A percentile compares a stretch with the other conserved stretches of the same genome.
These are phyloP conservation scores for Malus asiatica DNA, from an alignment of 306 rosid species.

Conservation along the genomic window DNA sequence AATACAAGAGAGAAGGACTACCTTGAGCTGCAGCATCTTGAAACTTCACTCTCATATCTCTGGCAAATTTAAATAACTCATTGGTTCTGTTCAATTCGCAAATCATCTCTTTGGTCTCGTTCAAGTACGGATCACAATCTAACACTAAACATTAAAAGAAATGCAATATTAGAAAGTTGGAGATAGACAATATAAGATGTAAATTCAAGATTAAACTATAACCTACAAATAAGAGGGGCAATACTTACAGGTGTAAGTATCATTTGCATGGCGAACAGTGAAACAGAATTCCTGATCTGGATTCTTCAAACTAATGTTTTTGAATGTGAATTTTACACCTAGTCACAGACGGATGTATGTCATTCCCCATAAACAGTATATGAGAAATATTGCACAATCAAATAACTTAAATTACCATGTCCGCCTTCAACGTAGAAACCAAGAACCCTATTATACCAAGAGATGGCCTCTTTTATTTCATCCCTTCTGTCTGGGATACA, in stretches of 20 bases:
- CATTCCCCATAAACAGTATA: slow-evolving; percentile 9
- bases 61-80: slow-evolving; percentile 72
- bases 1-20: slow-evolving; percentile 15
- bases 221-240: neutral
- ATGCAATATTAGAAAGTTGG: neutral
- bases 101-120: slow-evolving; percentile 49
- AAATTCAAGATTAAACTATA: slow-evolving; percentile 11
- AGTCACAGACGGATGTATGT: slow-evolving; percentile 8
- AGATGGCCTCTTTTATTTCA: slow-evolving; percentile 55
- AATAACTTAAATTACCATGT: slow-evolving; percentile 49
- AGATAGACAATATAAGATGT: neutral
- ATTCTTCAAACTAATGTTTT: slow-evolving; percentile 41
- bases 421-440: slow-evolving; percentile 81
- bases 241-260: slow-evolving; percentile 63
- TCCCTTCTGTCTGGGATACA: slow-evolving; percentile 25
- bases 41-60: slow-evolving; percentile 71
- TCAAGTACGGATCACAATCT: slow-evolving; percentile 60
- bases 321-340: slow-evolving; percentile 84
- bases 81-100: slow-evolving; percentile 71
- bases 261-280: slow-evolving; percentile 55
- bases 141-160: slow-evolving; percentile 42
- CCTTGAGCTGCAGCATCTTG: slow-evolving; percentile 63
- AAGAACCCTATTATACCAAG: slow-evolving; percentile 80
- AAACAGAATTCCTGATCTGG: slow-evolving; percentile 57
- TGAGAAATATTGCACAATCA: neutral